Percentiles rank a stretch among this genome's conserved stretches.
These are phyloP conservation scores for Ambrosiella cleistominuta DNA, from an alignment of 2,329 filamentous ascomycete genomes.

Conservation along the genomic window DNA sequence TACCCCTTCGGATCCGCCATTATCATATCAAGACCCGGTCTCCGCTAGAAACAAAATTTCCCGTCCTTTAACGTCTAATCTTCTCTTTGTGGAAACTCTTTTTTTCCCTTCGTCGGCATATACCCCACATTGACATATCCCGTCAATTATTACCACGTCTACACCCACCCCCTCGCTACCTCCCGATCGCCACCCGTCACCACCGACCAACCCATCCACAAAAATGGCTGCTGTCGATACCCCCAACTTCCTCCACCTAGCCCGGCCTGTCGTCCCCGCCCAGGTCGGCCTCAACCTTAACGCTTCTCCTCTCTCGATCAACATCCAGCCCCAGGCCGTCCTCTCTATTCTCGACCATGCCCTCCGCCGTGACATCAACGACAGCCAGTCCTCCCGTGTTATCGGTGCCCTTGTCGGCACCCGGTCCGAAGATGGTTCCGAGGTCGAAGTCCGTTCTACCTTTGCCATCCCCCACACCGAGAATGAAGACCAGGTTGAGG, in stretches of 20 bases:
- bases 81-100: neutral
- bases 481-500: constrained; percentile 92
- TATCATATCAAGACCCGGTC: too few relatives aligned
- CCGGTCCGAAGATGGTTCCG: constrained; percentile 88
- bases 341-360: constrained; percentile 85
- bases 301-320: constrained; percentile 81
- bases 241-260: constrained; percentile 85
- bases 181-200: neutral
- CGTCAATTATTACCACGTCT: neutral
- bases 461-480: constrained; percentile 98
- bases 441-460: constrained; percentile 88
- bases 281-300: constrained; percentile 63
- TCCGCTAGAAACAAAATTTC: neutral
- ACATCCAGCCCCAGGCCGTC: constrained; percentile 78
- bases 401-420: constrained; percentile 90
- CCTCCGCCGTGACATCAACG: constrained; percentile 58
- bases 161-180: neutral
- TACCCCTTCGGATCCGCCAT: too few relatives aligned
- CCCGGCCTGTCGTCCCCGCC: constrained; percentile 75
- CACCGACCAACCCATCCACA: constrained; percentile 22
- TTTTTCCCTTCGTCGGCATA: neutral
- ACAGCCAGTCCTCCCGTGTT: constrained; percentile 78
- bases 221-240: constrained; percentile 58
- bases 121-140: neutral
- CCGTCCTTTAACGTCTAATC: neutral